Percentiles rank a stretch among this genome's conserved stretches.
These are phyloP conservation scores for Chaetomium sp. DNA, from an alignment of 2,329 filamentous ascomycete species.

Conservation along the genomic window DNA sequence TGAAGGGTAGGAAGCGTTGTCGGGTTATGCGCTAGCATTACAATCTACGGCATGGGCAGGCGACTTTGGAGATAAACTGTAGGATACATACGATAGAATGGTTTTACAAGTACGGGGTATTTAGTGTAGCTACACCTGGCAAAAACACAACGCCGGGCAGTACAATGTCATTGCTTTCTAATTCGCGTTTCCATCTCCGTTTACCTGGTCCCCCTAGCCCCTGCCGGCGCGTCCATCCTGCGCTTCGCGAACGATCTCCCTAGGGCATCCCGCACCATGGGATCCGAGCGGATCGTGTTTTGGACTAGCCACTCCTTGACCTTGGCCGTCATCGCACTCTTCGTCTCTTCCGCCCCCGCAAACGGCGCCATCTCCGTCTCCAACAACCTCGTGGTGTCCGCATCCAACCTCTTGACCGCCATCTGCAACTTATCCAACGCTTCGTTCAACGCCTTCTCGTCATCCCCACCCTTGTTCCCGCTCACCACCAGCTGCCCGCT, in stretches of 20 bases:
- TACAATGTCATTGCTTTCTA: slow-evolving; percentile 1
- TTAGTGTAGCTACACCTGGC: not conserved
- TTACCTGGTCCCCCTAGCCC: slow-evolving; percentile 57
- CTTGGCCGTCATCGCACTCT: slow-evolving; percentile 66
- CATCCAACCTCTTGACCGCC: slow-evolving; percentile 61
- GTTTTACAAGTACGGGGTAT: not conserved
- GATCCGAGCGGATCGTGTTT: slow-evolving; percentile 77
- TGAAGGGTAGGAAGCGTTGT: not conserved
- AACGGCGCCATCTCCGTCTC: slow-evolving; percentile 82
- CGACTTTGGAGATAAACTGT: not conserved
- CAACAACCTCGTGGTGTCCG: slow-evolving; percentile 70
- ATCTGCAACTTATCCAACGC: slow-evolving; percentile 69
- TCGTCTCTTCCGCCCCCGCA: slow-evolving; percentile 66
- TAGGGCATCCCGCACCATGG: slow-evolving; percentile 80
- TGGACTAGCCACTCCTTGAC: slow-evolving; percentile 87
- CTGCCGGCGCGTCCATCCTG: slow-evolving; percentile 62
- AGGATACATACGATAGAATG: not conserved
- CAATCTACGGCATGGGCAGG: not conserved
- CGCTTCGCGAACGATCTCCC: slow-evolving; percentile 65
- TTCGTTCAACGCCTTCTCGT: slow-evolving; percentile 55
- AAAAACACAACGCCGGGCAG: not conserved
- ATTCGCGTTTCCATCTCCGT: not conserved
- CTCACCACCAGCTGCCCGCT: slow-evolving; percentile 38
- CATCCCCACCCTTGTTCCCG: slow-evolving; percentile 43
- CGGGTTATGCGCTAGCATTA: not conserved